Base-by-base conservation (phyloP, 352 stramenopile genomes). In the Globisporangium abappressorium region DNA sequence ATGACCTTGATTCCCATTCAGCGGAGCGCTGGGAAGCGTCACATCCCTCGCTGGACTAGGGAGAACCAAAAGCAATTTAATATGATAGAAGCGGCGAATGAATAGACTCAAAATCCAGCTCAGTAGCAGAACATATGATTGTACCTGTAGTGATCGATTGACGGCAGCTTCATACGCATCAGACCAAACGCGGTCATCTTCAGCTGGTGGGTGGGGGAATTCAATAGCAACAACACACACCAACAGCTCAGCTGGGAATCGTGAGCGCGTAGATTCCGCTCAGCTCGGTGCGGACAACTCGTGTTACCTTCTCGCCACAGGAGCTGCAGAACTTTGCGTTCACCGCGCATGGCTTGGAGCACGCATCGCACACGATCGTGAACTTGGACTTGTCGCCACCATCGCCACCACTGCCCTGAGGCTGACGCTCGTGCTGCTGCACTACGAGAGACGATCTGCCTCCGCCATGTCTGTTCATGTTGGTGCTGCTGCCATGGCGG, bases 161-260 rank as follows among this genome's bases (percentile, higher is more conserved):
- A 51, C 11, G 57, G 57, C 57, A 62, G n/a, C 38, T 62, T 62
- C 57, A 62, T 53, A 9, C 57, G 57, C 57, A 49, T 49, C 4
- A 43, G 33, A n/a, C 0, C 57, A 41, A 36, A 22, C 18, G 55
- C 30, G 34, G 22, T 61, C 6, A 0, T 24, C 9, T 43, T 24
- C 28, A 43, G 5, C 8, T 61, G 30, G 12, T 14, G 15, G 18
- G 7, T 2, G 47, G 11, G 20, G 12, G 36, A 43, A 43, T 12
- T 12, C 36, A 43, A 22, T 26, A 22, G n/a, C 18, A 14, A 9
- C 8, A 26, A 54, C 47, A 54, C 36, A 54, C 20, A 54, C 11
- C 20, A 14, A 15, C 36, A n/a, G 0, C 14, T 47, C 41, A 3
- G 41, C n/a, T 47, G 14, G 0, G 22, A 30, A 7, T 56, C 22